A percentile compares a stretch with the other conserved stretches of the same genome.
These are phyloP conservation scores for Paulownia fortunei DNA, from an alignment of 257 asterid species.

Conservation along the genomic window DNA sequence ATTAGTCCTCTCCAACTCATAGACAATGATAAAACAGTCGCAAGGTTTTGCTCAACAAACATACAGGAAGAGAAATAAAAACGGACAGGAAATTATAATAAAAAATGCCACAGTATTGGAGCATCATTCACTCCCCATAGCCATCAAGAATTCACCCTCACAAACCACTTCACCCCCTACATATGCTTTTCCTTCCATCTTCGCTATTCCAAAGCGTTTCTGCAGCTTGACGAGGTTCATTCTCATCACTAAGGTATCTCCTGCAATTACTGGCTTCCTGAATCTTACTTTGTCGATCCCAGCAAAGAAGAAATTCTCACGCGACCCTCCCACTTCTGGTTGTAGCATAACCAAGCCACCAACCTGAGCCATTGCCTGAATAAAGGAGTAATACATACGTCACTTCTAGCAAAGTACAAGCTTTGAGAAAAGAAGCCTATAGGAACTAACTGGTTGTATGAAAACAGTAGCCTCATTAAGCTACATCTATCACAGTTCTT, in stretches of 20 bases:
- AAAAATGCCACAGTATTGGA: not conserved
- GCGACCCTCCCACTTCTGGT: constrained; percentile 88
- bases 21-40: not conserved
- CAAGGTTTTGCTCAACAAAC: constrained; percentile 13
- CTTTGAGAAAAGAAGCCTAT: not conserved
- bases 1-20: not conserved
- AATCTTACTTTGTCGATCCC: constrained; percentile 91
- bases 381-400: constrained; percentile 16
- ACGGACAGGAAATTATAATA: not conserved
- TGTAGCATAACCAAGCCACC: constrained; percentile 88
- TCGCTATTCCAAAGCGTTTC: constrained; percentile 80
- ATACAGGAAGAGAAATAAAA: not conserved
- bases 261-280: constrained; percentile 87
- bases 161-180: constrained; percentile 83
- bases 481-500: not conserved
- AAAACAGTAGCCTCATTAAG: not conserved
- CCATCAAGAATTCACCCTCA: constrained; percentile 83
- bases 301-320: constrained; percentile 80
- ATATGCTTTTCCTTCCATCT: constrained; percentile 88
- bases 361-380: constrained; percentile 92
- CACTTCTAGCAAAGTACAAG: constrained; percentile 16
- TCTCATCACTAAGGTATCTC: constrained; percentile 88
- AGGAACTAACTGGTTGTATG: not conserved
- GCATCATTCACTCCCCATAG: constrained; percentile 56
- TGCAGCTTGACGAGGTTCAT: constrained; percentile 81